phyloP scores from a whole-genome alignment of 129 eudicot genomes.

The Mikania micrantha region DNA sequence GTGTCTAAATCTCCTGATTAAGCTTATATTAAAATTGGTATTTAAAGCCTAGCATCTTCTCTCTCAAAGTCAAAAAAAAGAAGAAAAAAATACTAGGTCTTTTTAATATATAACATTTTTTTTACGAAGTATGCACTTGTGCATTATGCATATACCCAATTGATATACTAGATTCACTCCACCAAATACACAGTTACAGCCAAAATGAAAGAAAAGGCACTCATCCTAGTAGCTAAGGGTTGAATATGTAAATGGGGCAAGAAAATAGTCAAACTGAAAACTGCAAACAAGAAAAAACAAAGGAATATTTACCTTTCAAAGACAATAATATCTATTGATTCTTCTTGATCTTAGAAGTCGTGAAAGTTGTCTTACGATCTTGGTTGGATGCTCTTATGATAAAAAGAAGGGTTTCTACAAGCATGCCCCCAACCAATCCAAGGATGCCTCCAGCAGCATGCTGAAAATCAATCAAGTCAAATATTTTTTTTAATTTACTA shows the following conservation, averaged over 20 bases:
- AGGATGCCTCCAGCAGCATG: conserved; percentile 92
- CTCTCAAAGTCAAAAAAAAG: too few relatives aligned
- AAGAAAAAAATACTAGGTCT: too few relatives aligned
- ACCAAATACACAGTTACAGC: neutral
- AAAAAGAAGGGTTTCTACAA: conserved; percentile 85
- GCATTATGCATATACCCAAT: neutral
- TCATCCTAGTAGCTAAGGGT: neutral
- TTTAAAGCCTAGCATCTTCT: neutral
- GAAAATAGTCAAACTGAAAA: neutral
- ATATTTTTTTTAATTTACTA: neutral
- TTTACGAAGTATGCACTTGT: neutral
- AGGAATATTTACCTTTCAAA: conserved; percentile 12
- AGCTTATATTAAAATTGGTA: neutral
- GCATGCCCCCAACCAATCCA: conserved; percentile 82
- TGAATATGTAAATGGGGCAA: neutral
- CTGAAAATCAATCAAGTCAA: conserved; percentile 32
- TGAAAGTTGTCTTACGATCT: conserved; percentile 31
- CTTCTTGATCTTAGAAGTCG: conserved; percentile 54
- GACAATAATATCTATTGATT: conserved; percentile 39
- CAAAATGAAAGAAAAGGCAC: neutral
- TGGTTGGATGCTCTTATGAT: conserved; percentile 49
- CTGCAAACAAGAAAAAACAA: neutral
- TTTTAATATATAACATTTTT: neutral
- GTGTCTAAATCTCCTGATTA: neutral
- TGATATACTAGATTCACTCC: neutral